Base-by-base conservation (phyloP, 106 monocot species). In the Posidonia australis region DNA sequence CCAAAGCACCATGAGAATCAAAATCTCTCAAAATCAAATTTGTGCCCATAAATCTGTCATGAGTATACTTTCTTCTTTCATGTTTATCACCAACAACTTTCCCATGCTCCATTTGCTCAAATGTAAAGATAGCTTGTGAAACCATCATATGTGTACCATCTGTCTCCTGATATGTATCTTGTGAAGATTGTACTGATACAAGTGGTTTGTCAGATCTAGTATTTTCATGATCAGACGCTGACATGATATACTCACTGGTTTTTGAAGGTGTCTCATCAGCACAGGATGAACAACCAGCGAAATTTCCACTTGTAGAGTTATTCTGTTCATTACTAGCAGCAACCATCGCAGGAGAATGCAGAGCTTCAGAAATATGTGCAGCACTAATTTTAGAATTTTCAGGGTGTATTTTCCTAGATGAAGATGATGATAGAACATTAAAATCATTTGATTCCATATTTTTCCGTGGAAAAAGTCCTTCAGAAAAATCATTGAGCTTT, bases 381-480 rank as follows among this genome's bases (percentile, higher is more conserved):
- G 46, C 48, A 67, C 69, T 77, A 42, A 30, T 21, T 64, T 64
- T 70, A 64, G 70, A 51, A 76, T 46, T 45, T 57, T 76, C 51
- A 45, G 58, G 65, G 13, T 60, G 30, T 30, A 36, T 30, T 67
- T 66, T 76, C 41, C 67, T 77, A 81, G 60, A 36, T 59, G 64
- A 64, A 46, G 44, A 60, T 59, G 73, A 76, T 65, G 83, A 5
- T 3, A 42, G 58, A 49, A 73, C 55, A 66, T 71, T 80, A 58
- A 57, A 71, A 76, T 80, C 81, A 54, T 76, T 76, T 46, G 52
- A 27, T 56, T 69, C 72, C 21, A 71, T 16, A 65, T 88, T 84
- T 78, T 80, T 86, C 55, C 74, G 75, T 64, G 84, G 83, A 70
- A 77, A 64, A 46, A 64, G 30, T 5, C 66, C 90, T 29, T 84